A percentile compares a stretch with the other conserved stretches of the same genome.
Conservation (phyloP, 345 rosid genomes). For the Erysimum cheiranthoides region DNA sequence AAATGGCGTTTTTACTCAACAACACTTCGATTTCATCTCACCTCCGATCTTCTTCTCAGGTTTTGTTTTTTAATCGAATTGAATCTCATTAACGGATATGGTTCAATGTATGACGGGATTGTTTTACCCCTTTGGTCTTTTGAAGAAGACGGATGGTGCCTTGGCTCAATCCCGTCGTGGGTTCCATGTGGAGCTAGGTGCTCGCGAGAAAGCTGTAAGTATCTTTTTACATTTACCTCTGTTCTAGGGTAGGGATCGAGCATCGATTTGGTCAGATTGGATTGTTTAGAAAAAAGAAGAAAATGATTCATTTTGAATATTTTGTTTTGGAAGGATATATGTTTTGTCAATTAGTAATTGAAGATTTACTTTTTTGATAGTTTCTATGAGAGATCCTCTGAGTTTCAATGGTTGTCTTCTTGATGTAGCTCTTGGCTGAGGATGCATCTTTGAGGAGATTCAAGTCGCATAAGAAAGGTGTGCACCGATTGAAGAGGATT, state of each 20-base stretch:
- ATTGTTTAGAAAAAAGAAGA: neutral
- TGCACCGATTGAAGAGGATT: slow-evolving; percentile 58
- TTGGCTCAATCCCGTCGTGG: slow-evolving; percentile 64
- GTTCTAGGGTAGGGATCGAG: slow-evolving; percentile 6
- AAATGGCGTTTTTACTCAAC: slow-evolving; percentile 72
- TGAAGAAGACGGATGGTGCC: slow-evolving; percentile 56
- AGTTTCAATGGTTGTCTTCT: neutral
- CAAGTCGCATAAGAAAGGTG: slow-evolving; percentile 80
- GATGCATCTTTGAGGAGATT: slow-evolving; percentile 73
- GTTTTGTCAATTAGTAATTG: neutral
- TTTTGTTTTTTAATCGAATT: slow-evolving; percentile 7
- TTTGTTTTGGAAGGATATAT: neutral
- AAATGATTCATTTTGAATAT: neutral
- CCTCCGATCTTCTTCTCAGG: slow-evolving; percentile 71
- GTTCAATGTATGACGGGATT: slow-evolving; percentile 29
- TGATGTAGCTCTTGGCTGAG: slow-evolving; percentile 79
- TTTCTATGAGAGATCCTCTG: neutral
- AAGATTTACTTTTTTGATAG: too few relatives aligned
- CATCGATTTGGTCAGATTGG: neutral
- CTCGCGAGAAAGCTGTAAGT: slow-evolving; percentile 94
- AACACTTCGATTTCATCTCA: slow-evolving; percentile 55
- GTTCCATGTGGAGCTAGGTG: slow-evolving; percentile 74
- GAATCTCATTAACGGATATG: slow-evolving; percentile 21
- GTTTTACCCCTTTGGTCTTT: slow-evolving; percentile 20
- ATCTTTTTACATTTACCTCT: neutral